Evolutionary conservation across 768 basidiomycete species (phyloP).

Genomic region (Cystofilobasidium bisporidii): DNA sequence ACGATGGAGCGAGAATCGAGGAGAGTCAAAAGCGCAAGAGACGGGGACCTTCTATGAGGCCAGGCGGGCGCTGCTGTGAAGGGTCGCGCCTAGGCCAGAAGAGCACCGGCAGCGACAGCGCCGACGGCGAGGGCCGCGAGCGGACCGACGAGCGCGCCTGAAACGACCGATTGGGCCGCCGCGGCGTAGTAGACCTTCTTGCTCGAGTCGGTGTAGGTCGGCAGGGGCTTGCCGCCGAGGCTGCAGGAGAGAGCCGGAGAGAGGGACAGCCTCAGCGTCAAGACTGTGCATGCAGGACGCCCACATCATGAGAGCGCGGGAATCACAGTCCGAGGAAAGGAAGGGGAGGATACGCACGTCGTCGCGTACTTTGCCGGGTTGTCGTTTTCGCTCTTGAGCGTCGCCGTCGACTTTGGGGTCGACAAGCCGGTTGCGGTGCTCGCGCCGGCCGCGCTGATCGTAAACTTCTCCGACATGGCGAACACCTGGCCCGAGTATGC

Average conservation of each 20-base stretch:
- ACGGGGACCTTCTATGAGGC: too few relatives aligned
- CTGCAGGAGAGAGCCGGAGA: too few relatives aligned
- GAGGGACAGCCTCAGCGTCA: too few relatives aligned
- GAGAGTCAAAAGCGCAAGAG: too few relatives aligned
- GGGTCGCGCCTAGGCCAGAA: not conserved
- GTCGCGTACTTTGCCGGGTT: not conserved
- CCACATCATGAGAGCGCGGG: too few relatives aligned
- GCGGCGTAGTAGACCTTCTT: not conserved
- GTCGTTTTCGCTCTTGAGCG: not conserved
- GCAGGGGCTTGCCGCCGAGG: not conserved
- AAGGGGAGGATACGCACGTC: not conserved
- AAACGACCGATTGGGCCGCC: not conserved
- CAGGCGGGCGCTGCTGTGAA: too few relatives aligned
- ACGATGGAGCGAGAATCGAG: too few relatives aligned
- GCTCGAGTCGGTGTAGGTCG: not conserved
- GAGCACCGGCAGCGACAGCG: not conserved
- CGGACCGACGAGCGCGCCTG: not conserved
- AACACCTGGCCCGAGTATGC: conserved; percentile 10
- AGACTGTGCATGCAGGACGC: too few relatives aligned
- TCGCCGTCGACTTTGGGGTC: not conserved
- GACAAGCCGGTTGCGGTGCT: not conserved
- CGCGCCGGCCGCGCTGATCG: not conserved
- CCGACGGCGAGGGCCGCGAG: not conserved
- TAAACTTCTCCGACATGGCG: not conserved
- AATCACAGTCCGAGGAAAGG: too few relatives aligned